Evolutionary conservation across 768 basidiomycete genomes (phyloP), one percentile per base, ranked within the genome.

Genomic region (Podaxis sp.): DNA sequence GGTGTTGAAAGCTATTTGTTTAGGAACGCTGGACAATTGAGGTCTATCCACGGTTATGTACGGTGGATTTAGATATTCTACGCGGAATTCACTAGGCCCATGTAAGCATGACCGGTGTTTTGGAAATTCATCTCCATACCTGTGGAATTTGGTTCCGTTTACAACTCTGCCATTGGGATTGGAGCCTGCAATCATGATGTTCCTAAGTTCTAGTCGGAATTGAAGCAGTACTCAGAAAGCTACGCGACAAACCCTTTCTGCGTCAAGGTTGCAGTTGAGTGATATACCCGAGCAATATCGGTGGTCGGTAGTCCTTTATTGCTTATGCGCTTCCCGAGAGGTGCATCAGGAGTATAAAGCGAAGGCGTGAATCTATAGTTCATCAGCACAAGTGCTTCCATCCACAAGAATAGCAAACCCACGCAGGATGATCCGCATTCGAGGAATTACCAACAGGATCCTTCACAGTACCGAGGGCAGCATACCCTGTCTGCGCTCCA

Each of bases 181-280:
- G 11, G 78, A 80, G 2, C 80, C 81, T 9, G 79, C 78, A 65
- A 70, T 62, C 50, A 68, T 65, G 14, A 73, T 69, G 57, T 72
- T 72, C 25, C 71, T 70, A 36, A 10, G 21, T n/a, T 25, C 9
- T 27, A 1, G 55, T 52, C 21, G 37, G 46, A 38, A 18, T 42
- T 40, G 48, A 37, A 37, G 14, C 27, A n/a, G 7, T 16, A 44
- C 18, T 16, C 18, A 2, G 4, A 16, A n/a, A 5, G 1, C 42
- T 4, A 9, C 18, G 5, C 3, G 10, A 78, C 72, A 40, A 73
- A 79, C 64, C 83, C 83, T 62, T 81, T 80, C 21, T 82, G 80
- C 14, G 85, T 79, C 63, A 87, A 73, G 37, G 81, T 82, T 11
- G 80, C 83, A 5, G 77, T 76, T 1, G 85, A 86, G 70, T 88